Conservation (phyloP, 2,329 filamentous ascomycete species). For the Purpureocillium lavendulum region DNA sequence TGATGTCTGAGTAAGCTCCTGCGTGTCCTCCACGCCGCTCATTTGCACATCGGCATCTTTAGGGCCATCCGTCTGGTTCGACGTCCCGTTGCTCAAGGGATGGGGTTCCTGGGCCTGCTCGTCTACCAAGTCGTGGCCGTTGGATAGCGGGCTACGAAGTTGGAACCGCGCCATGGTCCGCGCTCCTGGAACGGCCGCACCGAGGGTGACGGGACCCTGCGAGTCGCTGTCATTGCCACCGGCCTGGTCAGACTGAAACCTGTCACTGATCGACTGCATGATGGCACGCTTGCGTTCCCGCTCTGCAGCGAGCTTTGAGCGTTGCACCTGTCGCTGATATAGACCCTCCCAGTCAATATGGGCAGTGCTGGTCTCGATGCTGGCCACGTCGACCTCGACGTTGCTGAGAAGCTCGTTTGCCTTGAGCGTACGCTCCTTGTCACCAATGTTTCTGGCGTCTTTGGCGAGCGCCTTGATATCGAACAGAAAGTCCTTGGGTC, state of each 20-base stretch:
- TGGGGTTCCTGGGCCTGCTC: slow-evolving; percentile 22
- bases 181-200: slow-evolving; percentile 52
- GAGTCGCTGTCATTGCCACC: slow-evolving; percentile 45
- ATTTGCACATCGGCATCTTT: slow-evolving; percentile 52
- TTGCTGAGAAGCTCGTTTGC: slow-evolving; percentile 89
- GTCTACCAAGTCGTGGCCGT: slow-evolving; percentile 38
- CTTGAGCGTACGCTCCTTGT: slow-evolving; percentile 73
- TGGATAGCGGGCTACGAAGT: slow-evolving; percentile 50
- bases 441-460: slow-evolving; percentile 75
- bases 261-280: slow-evolving; percentile 45
- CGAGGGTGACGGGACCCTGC: slow-evolving; percentile 50
- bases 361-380: slow-evolving; percentile 59
- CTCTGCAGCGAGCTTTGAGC: slow-evolving; percentile 51
- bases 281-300: slow-evolving; percentile 55
- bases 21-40: slow-evolving; percentile 41
- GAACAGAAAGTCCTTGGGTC: slow-evolving; percentile 78
- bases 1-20: slow-evolving; percentile 35
- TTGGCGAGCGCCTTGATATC: slow-evolving; percentile 81
- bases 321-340: slow-evolving; percentile 62
- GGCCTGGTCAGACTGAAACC: slow-evolving; percentile 41
- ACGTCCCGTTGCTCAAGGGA: slow-evolving; percentile 46
- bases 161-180: slow-evolving; percentile 45
- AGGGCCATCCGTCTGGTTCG: slow-evolving; percentile 37
- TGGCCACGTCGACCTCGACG: slow-evolving; percentile 84
- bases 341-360: slow-evolving; percentile 75